Evolutionary conservation across 352 stramenopile species (phyloP), one percentile per base, ranked within the genome.

Genomic region (Globisporangium spinosum): DNA sequence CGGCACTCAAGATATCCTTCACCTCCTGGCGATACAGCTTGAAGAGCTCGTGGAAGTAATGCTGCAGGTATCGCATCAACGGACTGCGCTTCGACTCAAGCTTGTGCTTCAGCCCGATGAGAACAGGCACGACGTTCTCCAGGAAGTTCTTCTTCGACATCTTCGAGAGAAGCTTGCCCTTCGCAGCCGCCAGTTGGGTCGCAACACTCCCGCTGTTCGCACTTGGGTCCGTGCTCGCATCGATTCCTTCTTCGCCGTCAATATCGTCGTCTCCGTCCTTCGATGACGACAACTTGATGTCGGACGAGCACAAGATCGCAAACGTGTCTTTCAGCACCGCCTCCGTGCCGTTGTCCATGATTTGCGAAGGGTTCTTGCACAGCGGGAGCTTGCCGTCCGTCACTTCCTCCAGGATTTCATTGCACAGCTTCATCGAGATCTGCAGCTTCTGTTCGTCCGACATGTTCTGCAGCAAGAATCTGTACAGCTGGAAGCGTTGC

Each of bases 111-210:
- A 99, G 82, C 20, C 92, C 96, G 62, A 98, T 97, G 22, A 99
- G 75, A 45, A 99, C 95, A 0, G 97, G 97, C 10, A 99, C 87
- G 2, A 99, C 82, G 58, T 98, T 98, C 75, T 99, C 97, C 38
- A 99, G 79, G 53, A 99, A 91, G 72, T 99, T 98, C 76, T 98
- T 99, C 70, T 96, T 91, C 43, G 93, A 98, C 76, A 99, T 95
- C 64, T 98, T 98, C 0, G 89, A 96, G 1, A 99, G 77, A 27
- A 99, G 71, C 61, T 93, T 95, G 12, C 89, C 87, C 77, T 98
- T 98, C 27, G 95, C 94, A 12, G 86, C 88, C 40, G 89, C 89
- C 9, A 98, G 72, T 58, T 92, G 82, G 15, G 82, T 78, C n/a
- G 86, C 77, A 20, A 90, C 79, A 58, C 73, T 83, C 6, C 62